Evolutionary conservation across 495 filamentous ascomycete genomes (phyloP).

Genomic region (Clohesyomyces aquaticus): DNA sequence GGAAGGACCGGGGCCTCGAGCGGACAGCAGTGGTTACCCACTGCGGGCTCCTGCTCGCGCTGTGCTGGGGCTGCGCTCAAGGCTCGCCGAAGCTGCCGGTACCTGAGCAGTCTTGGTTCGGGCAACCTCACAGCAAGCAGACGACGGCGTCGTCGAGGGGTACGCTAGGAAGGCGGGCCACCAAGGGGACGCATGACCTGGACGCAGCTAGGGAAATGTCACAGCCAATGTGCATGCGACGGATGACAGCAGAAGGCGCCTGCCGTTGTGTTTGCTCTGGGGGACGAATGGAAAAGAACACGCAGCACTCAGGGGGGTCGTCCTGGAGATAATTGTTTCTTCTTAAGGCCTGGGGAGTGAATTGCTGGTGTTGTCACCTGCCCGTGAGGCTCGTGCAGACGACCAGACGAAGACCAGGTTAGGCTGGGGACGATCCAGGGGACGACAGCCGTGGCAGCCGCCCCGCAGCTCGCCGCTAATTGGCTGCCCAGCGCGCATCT

Average conservation of each 20-base stretch:
- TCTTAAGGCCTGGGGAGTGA: background rate
- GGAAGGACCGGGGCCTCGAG: constrained; percentile 19
- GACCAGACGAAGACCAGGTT: no score
- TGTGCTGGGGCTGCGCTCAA: constrained; percentile 3
- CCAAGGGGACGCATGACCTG: constrained; percentile 1
- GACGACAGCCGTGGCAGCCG: background rate
- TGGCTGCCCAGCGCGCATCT: background rate
- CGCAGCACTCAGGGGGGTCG: background rate
- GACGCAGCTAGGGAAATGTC: background rate
- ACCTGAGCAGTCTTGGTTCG: constrained; percentile 19
- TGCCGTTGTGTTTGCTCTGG: background rate
- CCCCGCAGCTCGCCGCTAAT: background rate
- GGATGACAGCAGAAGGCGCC: background rate
- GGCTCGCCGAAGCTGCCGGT: constrained; percentile 24
- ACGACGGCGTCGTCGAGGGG: background rate
- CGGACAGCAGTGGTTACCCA: constrained; percentile 11
- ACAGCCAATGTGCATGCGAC: no score
- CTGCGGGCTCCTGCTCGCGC: constrained; percentile 13
- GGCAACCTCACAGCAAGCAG: background rate
- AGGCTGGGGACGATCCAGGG: no score
- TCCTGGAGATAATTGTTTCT: background rate
- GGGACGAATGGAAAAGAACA: background rate
- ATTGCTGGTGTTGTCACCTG: background rate
- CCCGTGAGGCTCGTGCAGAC: background rate
- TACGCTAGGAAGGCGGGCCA: background rate